phyloP scores from a whole-genome alignment of 1,284 basidiomycete species.

The Ganoderma resinaceum region DNA sequence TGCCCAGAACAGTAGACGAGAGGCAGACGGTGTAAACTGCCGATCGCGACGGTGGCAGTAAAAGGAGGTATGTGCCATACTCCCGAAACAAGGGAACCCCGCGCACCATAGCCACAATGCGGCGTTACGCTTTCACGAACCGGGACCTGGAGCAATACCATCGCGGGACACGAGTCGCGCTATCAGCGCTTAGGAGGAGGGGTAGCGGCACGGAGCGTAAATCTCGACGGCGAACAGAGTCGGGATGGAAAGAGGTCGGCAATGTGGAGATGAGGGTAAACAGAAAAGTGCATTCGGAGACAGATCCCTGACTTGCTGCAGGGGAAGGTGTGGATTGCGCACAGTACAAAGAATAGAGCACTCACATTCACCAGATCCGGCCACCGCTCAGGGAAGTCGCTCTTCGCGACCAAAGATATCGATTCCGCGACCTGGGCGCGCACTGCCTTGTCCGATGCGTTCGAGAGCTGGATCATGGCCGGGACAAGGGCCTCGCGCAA shows the following conservation, averaged over 20 bases:
- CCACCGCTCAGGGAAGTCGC: slow-evolving; percentile 91
- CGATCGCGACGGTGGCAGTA: neutral
- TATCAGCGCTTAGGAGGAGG: neutral
- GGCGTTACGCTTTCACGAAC: neutral
- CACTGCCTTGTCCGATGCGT: slow-evolving; percentile 68
- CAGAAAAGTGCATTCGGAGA: neutral
- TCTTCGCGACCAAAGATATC: slow-evolving; percentile 85
- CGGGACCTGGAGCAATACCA: neutral
- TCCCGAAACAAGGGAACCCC: neutral
- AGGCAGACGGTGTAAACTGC: neutral
- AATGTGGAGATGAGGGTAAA: neutral
- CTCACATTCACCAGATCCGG: slow-evolving; percentile 67
- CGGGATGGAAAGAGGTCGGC: neutral
- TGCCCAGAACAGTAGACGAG: too few species aligned
- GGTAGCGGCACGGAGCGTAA: neutral
- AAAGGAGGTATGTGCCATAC: too few species aligned
- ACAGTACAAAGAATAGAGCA: slow-evolving; percentile 8
- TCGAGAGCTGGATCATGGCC: slow-evolving; percentile 82
- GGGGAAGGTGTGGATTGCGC: neutral
- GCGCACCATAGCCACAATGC: neutral
- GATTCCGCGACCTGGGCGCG: slow-evolving; percentile 90
- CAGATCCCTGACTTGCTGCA: neutral
- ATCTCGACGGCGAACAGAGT: neutral
- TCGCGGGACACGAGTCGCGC: neutral
- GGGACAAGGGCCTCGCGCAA: slow-evolving; percentile 79